Evolutionary conservation across 2,329 filamentous ascomycete species (phyloP), one percentile per base, ranked within the genome.

Genomic region (Colletotrichum liaoningense): DNA sequence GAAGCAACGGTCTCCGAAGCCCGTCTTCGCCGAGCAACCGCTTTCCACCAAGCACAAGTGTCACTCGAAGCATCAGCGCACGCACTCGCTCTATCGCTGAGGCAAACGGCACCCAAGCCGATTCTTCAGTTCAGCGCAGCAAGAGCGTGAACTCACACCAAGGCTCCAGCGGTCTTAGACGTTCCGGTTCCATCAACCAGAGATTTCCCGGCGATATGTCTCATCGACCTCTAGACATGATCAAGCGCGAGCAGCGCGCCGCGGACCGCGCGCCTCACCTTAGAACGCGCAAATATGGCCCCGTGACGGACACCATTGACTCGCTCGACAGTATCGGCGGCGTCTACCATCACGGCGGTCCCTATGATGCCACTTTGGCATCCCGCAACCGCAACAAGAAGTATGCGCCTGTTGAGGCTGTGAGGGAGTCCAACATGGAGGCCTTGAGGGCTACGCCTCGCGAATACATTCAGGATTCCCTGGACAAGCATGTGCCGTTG

Each of bases 311-410:
- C 81, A 87, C 88, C 9, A 97, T 98, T 78, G 96, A 98, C 81
- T 85, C 86, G 5, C 90, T 98, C 1, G 96, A 98, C 80, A 87
- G 89, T n/a, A 82, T 88, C 54, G 89, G 89, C 63, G 88, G 88
- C 22, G 84, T 88, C 2, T 98, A 97, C 82, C 96, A 98, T 81
- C 96, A 98, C 78, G 94, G 93, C 75, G 95, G 96, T 0, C 96
- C 96, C 0, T 98, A 94, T 77, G 96, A 98, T 80, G 94, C 95
- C 11, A 93, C 94, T 2, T 87, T 94, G 65, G 86, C 93, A 1
- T 90, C 93, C 14, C 89, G 94, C 60, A 98, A 98, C 83, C 86
- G 84, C 4, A 87, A 91, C 77, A 87, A 85, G 77, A 83, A 82
- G 75, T 86, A 86, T 72, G 92, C 94, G 3, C 95, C 96, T 0